These are phyloP conservation scores for Brasenia schreberi DNA, from an alignment of 164 flowering plant species.

Conservation along the genomic window DNA sequence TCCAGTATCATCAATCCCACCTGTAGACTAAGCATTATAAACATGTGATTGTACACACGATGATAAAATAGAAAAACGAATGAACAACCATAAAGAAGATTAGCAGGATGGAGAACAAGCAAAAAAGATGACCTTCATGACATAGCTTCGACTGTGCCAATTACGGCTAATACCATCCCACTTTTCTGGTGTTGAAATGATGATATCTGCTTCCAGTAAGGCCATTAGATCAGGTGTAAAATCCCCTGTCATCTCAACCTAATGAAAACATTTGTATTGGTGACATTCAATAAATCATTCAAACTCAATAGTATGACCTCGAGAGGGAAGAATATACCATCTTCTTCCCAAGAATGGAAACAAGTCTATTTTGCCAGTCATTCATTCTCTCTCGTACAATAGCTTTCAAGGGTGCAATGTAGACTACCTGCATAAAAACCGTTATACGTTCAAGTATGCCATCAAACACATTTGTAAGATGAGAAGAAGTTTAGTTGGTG, in stretches of 20 bases:
- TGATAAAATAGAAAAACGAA: no score
- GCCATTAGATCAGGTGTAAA: conserved; percentile 93
- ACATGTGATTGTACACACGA: background rate
- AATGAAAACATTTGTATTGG: conserved; percentile 1
- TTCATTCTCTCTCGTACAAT: conserved; percentile 96
- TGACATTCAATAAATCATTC: background rate
- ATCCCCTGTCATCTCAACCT: conserved; percentile 99
- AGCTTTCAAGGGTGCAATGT: conserved; percentile 96
- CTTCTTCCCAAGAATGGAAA: conserved; percentile 72
- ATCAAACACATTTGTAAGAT: conserved; percentile 2
- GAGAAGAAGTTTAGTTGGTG: background rate
- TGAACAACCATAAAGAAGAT: no score
- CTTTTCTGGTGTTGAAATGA: conserved; percentile 96
- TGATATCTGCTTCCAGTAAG: conserved; percentile 79
- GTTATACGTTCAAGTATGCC: background rate
- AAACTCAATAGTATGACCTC: background rate
- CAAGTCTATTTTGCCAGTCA: conserved; percentile 87
- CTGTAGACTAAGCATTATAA: conserved; percentile 19
- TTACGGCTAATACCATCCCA: conserved; percentile 99
- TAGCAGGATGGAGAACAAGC: background rate
- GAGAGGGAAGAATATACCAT: conserved; percentile 35
- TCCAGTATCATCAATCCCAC: conserved; percentile 96
- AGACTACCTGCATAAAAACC: conserved; percentile 58
- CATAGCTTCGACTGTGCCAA: conserved; percentile 92
- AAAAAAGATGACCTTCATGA: conserved; percentile 53